Percentiles rank a stretch among this genome's conserved stretches.
These are phyloP conservation scores for Mycena capillaripes DNA, from an alignment of 768 basidiomycete genomes.

Conservation along the genomic window DNA sequence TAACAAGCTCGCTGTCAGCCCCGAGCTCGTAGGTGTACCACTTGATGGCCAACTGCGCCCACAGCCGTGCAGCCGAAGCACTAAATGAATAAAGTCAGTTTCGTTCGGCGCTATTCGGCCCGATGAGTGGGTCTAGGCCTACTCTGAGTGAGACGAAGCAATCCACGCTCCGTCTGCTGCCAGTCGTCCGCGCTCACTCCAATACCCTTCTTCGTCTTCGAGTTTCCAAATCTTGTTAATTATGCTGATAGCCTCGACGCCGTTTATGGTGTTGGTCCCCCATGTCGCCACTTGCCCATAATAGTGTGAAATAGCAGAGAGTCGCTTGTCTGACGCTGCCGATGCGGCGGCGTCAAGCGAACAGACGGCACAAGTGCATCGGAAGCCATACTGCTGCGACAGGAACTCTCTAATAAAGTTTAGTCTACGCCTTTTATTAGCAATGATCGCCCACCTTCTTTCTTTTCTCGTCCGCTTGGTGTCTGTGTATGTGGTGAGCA, in stretches of 20 bases:
- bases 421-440: neutral
- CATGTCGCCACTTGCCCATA: conserved; percentile 64
- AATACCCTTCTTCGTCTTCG: conserved; percentile 74
- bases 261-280: conserved; percentile 60
- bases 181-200: conserved; percentile 73
- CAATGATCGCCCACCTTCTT: conserved; percentile 57
- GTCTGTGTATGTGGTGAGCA: conserved; percentile 73
- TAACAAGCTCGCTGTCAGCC: conserved; percentile 62
- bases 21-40: conserved; percentile 76
- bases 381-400: conserved; percentile 66
- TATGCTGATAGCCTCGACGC: conserved; percentile 62
- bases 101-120: no score
- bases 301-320: conserved; percentile 60
- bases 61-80: conserved; percentile 58
- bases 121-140: conserved; percentile 31
- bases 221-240: conserved; percentile 68
- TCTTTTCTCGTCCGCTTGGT: conserved; percentile 67
- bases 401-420: conserved; percentile 61
- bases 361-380: conserved; percentile 72
- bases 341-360: conserved; percentile 65
- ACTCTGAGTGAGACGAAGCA: conserved; percentile 76
- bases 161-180: conserved; percentile 74
- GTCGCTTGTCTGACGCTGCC: conserved; percentile 63
- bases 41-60: conserved; percentile 62
- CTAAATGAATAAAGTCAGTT: conserved; percentile 47